phyloP scores from a whole-genome alignment of 495 filamentous ascomycete species.

The Podospora appendiculata region DNA sequence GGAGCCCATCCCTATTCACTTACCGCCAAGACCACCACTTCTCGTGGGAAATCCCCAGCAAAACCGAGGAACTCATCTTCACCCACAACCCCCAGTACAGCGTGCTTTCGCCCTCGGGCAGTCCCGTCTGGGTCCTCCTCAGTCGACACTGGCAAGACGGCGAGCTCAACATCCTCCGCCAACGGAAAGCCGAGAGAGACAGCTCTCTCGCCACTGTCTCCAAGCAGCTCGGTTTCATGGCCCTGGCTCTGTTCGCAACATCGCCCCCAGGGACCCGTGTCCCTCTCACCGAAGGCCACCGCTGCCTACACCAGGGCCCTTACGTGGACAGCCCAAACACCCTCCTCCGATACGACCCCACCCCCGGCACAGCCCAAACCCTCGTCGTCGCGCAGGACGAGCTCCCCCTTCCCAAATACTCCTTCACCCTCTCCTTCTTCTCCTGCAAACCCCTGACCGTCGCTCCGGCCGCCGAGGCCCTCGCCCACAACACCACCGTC shows the following conservation, averaged over 20 bases:
- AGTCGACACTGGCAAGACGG: conserved; percentile 66
- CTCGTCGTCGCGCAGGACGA: conserved; percentile 72
- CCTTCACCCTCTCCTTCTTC: conserved; percentile 79
- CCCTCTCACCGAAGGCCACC: conserved; percentile 57
- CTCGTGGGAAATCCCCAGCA: conserved; percentile 66
- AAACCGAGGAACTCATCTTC: conserved; percentile 55
- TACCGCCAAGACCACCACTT: conserved; percentile 85
- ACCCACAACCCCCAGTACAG: conserved; percentile 78
- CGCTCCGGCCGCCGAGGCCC: conserved; percentile 49
- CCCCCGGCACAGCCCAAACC: conserved; percentile 54
- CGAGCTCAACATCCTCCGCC: conserved; percentile 34
- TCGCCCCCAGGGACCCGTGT: conserved; percentile 57
- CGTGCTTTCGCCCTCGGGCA: conserved; percentile 47
- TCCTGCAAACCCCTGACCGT: conserved; percentile 53
- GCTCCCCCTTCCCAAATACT: conserved; percentile 58
- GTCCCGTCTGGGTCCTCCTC: conserved; percentile 74
- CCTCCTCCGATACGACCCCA: conserved; percentile 65
- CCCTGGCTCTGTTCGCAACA: conserved; percentile 69
- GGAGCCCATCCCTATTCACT: conserved; percentile 83
- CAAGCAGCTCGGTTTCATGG: conserved; percentile 65
- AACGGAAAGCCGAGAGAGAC: conserved; percentile 17
- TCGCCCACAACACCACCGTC: conserved; percentile 46
- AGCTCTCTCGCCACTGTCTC: conserved; percentile 30
- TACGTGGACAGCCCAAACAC: conserved; percentile 93
- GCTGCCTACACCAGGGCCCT: conserved; percentile 54